A percentile compares a stretch with the other conserved stretches of the same genome.
phyloP scores from a whole-genome alignment of 257 asterid genomes.

The Solanum bulbocastanum region DNA sequence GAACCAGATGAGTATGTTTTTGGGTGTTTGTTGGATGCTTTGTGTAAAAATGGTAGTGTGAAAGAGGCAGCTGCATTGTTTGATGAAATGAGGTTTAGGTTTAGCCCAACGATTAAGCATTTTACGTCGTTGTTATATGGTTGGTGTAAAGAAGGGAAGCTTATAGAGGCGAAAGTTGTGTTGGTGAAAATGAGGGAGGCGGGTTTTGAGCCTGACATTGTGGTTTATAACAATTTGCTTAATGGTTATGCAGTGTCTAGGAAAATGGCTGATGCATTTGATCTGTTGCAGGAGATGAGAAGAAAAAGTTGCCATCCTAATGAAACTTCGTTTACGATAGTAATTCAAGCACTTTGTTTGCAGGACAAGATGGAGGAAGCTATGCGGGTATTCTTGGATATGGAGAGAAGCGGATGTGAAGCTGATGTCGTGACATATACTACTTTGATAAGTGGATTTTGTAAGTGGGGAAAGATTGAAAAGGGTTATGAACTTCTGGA shows the following conservation, averaged over 20 bases:
- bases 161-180: constrained; percentile 75
- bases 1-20: constrained; percentile 87
- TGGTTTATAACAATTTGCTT: constrained; percentile 79
- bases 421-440: constrained; percentile 72
- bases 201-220: constrained; percentile 83
- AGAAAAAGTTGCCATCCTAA: constrained; percentile 57
- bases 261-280: constrained; percentile 67
- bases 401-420: constrained; percentile 61
- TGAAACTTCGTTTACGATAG: constrained; percentile 64
- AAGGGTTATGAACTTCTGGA: constrained; percentile 61
- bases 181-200: constrained; percentile 85
- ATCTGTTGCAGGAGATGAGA: constrained; percentile 74
- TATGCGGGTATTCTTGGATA: constrained; percentile 44
- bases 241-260: constrained; percentile 68
- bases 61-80: constrained; percentile 81
- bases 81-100: constrained; percentile 65
- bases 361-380: constrained; percentile 80
- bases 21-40: constrained; percentile 85
- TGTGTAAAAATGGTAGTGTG: constrained; percentile 82
- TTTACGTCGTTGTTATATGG: constrained; percentile 76
- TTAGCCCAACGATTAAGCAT: constrained; percentile 67
- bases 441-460: constrained; percentile 81
- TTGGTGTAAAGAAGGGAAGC: constrained; percentile 91
- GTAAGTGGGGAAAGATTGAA: constrained; percentile 63
- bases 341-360: constrained; percentile 79